Percentiles rank a stretch among this genome's conserved stretches.
Conservation (phyloP, 176 grass and related monocot species). For the Oryza longistaminata region DNA sequence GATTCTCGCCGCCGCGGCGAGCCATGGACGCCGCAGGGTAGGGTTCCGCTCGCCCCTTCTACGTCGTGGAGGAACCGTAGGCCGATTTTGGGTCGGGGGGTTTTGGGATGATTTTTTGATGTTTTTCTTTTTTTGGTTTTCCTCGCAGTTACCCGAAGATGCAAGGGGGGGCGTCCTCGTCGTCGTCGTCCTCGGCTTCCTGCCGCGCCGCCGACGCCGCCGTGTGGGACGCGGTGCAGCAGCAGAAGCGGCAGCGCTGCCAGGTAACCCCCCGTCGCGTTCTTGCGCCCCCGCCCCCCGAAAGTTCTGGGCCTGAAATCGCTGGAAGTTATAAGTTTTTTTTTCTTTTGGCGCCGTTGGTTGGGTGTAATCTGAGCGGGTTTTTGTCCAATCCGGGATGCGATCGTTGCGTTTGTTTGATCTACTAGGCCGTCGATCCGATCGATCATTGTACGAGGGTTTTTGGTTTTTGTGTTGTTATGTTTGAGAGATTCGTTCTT, state of each 20-base stretch:
- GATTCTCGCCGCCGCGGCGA: not conserved
- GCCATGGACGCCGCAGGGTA: constrained; percentile 44
- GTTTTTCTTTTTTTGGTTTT: not conserved
- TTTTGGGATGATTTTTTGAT: too few relatives aligned
- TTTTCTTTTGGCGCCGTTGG: not conserved
- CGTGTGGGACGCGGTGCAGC: constrained; percentile 39
- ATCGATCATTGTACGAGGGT: not conserved
- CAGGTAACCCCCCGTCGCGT: constrained; percentile 37
- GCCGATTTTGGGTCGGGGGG: too few relatives aligned
- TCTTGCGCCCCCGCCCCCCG: not conserved
- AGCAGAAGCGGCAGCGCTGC: constrained; percentile 62
- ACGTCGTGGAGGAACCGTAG: too few relatives aligned
- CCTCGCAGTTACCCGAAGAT: constrained; percentile 25
- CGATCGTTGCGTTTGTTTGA: not conserved
- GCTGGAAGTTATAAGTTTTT: not conserved
- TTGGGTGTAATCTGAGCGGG: not conserved
- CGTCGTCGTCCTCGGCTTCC: constrained; percentile 9
- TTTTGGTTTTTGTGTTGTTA: not conserved
- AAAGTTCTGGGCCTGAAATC: not conserved
- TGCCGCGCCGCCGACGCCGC: constrained; percentile 48
- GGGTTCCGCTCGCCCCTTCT: not conserved
- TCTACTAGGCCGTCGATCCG: not conserved
- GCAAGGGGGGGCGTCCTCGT: constrained; percentile 35
- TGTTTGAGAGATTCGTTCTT: not conserved
- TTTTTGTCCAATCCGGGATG: not conserved